Conservation (phyloP, 2,329 filamentous ascomycete species). For the Incumbomyces delicatus region DNA sequence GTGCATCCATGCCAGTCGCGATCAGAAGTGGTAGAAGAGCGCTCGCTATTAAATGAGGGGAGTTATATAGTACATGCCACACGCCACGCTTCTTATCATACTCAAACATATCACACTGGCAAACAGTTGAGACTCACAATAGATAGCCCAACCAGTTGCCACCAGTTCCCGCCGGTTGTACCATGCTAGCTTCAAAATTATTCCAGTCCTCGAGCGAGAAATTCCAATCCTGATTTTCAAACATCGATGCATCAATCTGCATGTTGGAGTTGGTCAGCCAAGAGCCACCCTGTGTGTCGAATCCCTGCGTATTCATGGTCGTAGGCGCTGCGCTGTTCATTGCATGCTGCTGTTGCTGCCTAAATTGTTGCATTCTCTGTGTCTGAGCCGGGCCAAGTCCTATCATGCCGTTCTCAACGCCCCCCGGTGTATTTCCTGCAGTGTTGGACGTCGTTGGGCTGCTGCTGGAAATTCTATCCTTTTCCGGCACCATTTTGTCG, state of each 20-base stretch:
- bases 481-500: background rate
- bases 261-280: conserved; percentile 3
- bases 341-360: conserved; percentile 2
- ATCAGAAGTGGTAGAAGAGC: no score
- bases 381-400: background rate
- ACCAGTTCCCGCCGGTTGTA: conserved; percentile 1
- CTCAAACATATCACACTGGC: no score
- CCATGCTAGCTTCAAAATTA: conserved; percentile 8
- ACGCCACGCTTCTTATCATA: no score
- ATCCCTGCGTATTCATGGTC: background rate
- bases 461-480: background rate
- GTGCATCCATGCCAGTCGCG: no score
- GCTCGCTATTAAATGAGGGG: no score
- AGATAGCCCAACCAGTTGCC: conserved; percentile 4
- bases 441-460: background rate
- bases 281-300: conserved; percentile 1
- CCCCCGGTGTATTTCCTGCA: background rate
- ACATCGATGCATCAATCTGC: conserved; percentile 35
- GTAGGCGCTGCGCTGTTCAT: background rate
- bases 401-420: background rate
- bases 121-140: background rate
- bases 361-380: background rate
- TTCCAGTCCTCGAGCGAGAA: conserved; percentile 6
- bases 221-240: conserved; percentile 28
- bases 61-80: no score